Percentiles rank a stretch among this genome's conserved stretches.
Conservation (phyloP, 1,284 basidiomycete genomes). For the Tilletia caries region DNA sequence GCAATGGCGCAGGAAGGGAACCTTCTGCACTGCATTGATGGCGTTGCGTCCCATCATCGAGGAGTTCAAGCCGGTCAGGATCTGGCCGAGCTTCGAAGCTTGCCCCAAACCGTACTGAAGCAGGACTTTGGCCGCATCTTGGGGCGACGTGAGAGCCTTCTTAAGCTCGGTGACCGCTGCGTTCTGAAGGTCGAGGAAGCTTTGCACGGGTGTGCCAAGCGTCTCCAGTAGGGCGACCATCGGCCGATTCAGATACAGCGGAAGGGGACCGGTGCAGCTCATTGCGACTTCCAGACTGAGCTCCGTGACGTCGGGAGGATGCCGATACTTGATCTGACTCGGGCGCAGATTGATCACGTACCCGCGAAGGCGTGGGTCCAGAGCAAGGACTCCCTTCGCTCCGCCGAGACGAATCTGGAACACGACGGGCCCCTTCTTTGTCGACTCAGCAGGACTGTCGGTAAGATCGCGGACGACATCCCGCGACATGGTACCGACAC, state of each 20-base stretch:
- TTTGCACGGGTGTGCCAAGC: constrained; percentile 62
- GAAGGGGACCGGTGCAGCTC: constrained; percentile 62
- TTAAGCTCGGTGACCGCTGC: constrained; percentile 57
- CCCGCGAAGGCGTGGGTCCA: constrained; percentile 61
- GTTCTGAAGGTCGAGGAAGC: constrained; percentile 64
- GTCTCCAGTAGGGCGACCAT: constrained; percentile 68
- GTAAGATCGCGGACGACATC: constrained; percentile 61
- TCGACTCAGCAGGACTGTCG: background rate
- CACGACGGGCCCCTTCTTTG: constrained; percentile 33
- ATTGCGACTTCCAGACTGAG: constrained; percentile 68
- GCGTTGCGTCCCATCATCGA: constrained; percentile 59
- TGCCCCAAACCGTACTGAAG: constrained; percentile 61
- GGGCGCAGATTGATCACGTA: constrained; percentile 64
- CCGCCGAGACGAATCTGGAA: constrained; percentile 75
- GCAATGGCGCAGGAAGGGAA: constrained; percentile 63
- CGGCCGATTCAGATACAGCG: constrained; percentile 56
- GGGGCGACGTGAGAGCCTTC: constrained; percentile 62
- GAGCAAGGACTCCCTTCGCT: constrained; percentile 69
- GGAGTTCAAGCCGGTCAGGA: constrained; percentile 60
- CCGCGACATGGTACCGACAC: constrained; percentile 66
- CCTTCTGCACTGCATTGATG: constrained; percentile 56
- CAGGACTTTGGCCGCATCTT: constrained; percentile 59
- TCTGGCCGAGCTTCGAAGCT: constrained; percentile 59
- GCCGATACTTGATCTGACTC: constrained; percentile 70
- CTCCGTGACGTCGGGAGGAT: constrained; percentile 56